These are phyloP conservation scores for Cercospora beticola DNA, from an alignment of 2,329 filamentous ascomycete species.

Conservation along the genomic window DNA sequence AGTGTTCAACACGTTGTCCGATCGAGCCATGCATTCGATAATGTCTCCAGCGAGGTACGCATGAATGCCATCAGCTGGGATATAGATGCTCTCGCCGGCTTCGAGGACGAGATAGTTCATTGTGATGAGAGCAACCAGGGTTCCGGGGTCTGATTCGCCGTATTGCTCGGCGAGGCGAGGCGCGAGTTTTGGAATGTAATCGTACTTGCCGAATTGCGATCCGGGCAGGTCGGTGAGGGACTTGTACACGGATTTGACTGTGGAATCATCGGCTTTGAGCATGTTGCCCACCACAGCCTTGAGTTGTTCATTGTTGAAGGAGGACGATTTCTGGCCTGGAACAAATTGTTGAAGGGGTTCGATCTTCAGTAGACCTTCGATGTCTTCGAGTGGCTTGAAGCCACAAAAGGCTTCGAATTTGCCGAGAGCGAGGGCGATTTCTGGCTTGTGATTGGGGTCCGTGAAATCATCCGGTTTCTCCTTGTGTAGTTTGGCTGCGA, in stretches of 20 bases:
- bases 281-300: conserved; percentile 57
- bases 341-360: conserved; percentile 56
- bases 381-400: conserved; percentile 65
- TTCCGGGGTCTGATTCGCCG: conserved; percentile 62
- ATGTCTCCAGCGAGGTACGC: conserved; percentile 73
- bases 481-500: conserved; percentile 63
- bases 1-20: conserved; percentile 73
- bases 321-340: conserved; percentile 50
- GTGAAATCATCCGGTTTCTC: conserved; percentile 65
- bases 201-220: conserved; percentile 52
- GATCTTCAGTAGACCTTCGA: conserved; percentile 59
- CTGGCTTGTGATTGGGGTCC: conserved; percentile 76
- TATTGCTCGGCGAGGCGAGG: conserved; percentile 66
- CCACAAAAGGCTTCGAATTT: conserved; percentile 75
- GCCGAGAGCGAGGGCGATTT: conserved; percentile 70
- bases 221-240: conserved; percentile 52
- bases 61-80: conserved; percentile 72
- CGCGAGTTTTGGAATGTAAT: conserved; percentile 64
- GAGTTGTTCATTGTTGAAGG: conserved; percentile 61
- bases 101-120: conserved; percentile 72
- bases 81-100: conserved; percentile 66
- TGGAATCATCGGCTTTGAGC: conserved; percentile 54
- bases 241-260: conserved; percentile 55
- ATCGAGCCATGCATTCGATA: conserved; percentile 75
- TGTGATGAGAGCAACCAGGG: conserved; percentile 65